Evolutionary conservation across 1,284 basidiomycete genomes (phyloP), one percentile per base, ranked within the genome.

Genomic region (Athelia sp.): DNA sequence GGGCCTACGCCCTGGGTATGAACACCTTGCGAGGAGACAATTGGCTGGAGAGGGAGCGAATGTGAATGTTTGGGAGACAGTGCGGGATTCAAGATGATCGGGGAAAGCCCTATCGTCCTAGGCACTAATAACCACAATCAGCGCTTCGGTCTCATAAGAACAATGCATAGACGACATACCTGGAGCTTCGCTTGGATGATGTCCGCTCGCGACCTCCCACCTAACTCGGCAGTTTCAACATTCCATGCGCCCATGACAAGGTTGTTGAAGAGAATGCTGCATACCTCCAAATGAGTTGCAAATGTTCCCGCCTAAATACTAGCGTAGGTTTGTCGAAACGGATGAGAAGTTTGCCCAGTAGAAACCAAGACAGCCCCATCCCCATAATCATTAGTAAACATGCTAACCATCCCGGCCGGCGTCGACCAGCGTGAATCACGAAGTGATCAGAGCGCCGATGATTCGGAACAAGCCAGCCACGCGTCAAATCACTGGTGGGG

Each of bases 151-250:
- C n/a, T n/a, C n/a, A 9, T 17, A 40, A 15, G 10, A 22, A 0
- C 31, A 38, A 21, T 45, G 18, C 45, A 4, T 53, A 19, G 43
- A 34, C 47, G 1, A 78, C 87, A 58, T 65, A 93, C 91, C 78
- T 58, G 76, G 73, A 50, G 80, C 74, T 47, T 78, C 75, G 65
- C 88, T 92, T 2, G 93, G 93, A 70, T 93, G 92, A 66, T 96
- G 92, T 1, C 94, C 94, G 57, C 89, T 89, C 42, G 80, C 72
- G 49, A 97, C 79, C 69, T 97, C 93, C 93, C 93, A 97, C 57
- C 26, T 29, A 13, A 29, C 26, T 6, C 26, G 26, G 6, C 6
- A 29, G 26, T 6, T 4, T 29, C 26, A 29, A 13, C 13, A 13
- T 6, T 29, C 26, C 6, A 29, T n/a, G n/a, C n/a, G n/a, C n/a